Evolutionary conservation across 2,329 filamentous ascomycete species (phyloP).

Genomic region (Plectosphaerella cucumerina): DNA sequence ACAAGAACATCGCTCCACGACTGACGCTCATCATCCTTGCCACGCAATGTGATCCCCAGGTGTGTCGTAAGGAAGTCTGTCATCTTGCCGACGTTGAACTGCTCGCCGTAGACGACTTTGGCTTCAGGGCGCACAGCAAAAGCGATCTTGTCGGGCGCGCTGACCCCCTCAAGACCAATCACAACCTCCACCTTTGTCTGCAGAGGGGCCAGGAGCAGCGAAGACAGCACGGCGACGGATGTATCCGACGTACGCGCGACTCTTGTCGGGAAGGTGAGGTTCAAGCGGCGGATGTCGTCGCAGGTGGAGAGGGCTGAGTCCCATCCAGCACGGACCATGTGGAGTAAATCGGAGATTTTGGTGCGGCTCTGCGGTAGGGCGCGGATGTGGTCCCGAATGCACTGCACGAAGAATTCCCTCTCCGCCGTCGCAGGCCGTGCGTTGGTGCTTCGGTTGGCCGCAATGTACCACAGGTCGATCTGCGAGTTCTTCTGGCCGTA

Average conservation of each 20-base stretch:
- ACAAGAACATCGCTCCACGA: slow-evolving; percentile 52
- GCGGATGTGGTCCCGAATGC: slow-evolving; percentile 65
- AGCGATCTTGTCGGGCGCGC: slow-evolving; percentile 44
- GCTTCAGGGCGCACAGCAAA: slow-evolving; percentile 52
- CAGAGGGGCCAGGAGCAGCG: slow-evolving; percentile 59
- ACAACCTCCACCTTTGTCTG: slow-evolving; percentile 65
- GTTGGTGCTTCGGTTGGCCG: slow-evolving; percentile 48
- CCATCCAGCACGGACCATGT: slow-evolving; percentile 60
- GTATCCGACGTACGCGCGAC: slow-evolving; percentile 62
- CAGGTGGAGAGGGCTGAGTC: slow-evolving; percentile 56
- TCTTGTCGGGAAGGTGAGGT: slow-evolving; percentile 60
- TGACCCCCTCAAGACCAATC: slow-evolving; percentile 49
- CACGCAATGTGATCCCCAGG: slow-evolving; percentile 31
- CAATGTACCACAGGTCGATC: slow-evolving; percentile 70
- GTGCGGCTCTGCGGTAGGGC: slow-evolving; percentile 55
- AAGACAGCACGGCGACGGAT: slow-evolving; percentile 56
- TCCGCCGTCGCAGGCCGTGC: slow-evolving; percentile 56
- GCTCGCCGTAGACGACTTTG: slow-evolving; percentile 70
- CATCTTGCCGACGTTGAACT: slow-evolving; percentile 72
- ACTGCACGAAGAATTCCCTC: slow-evolving; percentile 71
- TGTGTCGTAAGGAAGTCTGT: slow-evolving; percentile 62
- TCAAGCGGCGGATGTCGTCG: slow-evolving; percentile 57
- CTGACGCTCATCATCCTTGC: slow-evolving; percentile 25
- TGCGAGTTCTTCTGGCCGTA: slow-evolving; percentile 39
- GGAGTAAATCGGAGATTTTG: slow-evolving; percentile 53